Conservation (phyloP, 2,329 filamentous ascomycete genomes). For the Fusarium bulbicola region DNA sequence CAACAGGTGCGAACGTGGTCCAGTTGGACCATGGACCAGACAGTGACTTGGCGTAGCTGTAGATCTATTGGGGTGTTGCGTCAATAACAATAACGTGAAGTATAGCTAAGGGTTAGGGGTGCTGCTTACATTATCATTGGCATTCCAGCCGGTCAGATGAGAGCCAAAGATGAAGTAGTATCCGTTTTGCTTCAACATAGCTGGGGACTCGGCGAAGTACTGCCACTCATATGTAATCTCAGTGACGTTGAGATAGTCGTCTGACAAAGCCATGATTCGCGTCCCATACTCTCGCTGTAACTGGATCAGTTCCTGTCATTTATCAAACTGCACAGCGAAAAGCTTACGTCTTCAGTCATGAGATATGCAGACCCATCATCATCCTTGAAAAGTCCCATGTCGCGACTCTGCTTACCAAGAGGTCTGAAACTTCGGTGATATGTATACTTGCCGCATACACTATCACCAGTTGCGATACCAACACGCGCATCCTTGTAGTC, state of each 20-base stretch:
- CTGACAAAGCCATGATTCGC: constrained; percentile 64
- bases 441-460: constrained; percentile 68
- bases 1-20: constrained; percentile 65
- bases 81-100: background rate
- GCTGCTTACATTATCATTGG: constrained; percentile 67
- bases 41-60: constrained; percentile 66
- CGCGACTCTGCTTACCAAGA: constrained; percentile 55
- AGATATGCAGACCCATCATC: constrained; percentile 69
- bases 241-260: constrained; percentile 64
- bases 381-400: constrained; percentile 70
- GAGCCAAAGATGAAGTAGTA: constrained; percentile 74
- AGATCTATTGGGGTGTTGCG: constrained; percentile 45
- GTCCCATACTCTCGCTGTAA: constrained; percentile 63
- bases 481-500: constrained; percentile 71
- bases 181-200: constrained; percentile 67
- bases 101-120: fast-evolving
- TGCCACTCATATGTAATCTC: constrained; percentile 61
- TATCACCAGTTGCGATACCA: constrained; percentile 67
- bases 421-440: constrained; percentile 49
- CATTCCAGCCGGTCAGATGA: constrained; percentile 63
- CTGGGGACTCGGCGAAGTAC: constrained; percentile 68
- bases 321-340: fast-evolving
- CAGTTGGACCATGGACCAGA: constrained; percentile 69
- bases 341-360: constrained; percentile 67
- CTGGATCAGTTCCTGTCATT: fast-evolving